A percentile compares a stretch with the other conserved stretches of the same genome.
These are phyloP conservation scores for Epicoccum nigrum DNA, from an alignment of 2,329 filamentous ascomycete genomes.

Conservation along the genomic window DNA sequence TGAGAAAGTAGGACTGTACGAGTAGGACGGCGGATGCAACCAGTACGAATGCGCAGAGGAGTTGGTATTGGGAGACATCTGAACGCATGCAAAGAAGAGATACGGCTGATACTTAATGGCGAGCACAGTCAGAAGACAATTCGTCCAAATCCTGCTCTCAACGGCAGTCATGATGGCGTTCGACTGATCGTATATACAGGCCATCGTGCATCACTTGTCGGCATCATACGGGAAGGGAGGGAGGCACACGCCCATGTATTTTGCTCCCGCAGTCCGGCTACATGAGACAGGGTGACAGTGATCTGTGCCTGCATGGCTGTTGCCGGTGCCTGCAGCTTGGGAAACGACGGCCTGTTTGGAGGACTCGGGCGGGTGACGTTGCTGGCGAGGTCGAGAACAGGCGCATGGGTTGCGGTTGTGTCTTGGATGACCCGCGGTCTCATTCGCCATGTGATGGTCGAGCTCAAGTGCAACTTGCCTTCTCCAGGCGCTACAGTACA, in stretches of 20 bases:
- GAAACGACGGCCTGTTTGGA: slow-evolving; percentile 39
- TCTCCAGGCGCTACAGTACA: background rate
- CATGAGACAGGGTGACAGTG: slow-evolving; percentile 33
- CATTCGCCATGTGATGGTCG: slow-evolving; percentile 33
- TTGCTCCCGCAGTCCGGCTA: slow-evolving; percentile 13
- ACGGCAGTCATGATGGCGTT: slow-evolving; percentile 21
- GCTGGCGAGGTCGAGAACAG: slow-evolving; percentile 31
- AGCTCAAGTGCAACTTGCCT: background rate
- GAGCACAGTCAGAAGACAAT: slow-evolving; percentile 17
- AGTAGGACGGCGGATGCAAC: slow-evolving; percentile 28
- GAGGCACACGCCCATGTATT: slow-evolving; percentile 8
- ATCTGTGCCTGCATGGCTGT: slow-evolving; percentile 37
- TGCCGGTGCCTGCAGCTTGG: slow-evolving; percentile 35
- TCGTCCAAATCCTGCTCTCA: slow-evolving; percentile 14
- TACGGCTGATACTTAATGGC: slow-evolving; percentile 23
- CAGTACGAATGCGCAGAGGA: slow-evolving; percentile 22
- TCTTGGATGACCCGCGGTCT: slow-evolving; percentile 41
- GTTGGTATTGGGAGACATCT: slow-evolving; percentile 29
- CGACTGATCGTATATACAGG: slow-evolving; percentile 24
- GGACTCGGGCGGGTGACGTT: slow-evolving; percentile 33
- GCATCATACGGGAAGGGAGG: slow-evolving; percentile 15
- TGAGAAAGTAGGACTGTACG: slow-evolving; percentile 27
- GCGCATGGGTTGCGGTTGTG: slow-evolving; percentile 38
- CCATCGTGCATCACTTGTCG: slow-evolving; percentile 26
- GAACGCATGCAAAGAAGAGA: slow-evolving; percentile 17